Percentiles rank a stretch among this genome's conserved stretches.
phyloP scores from a whole-genome alignment of 306 rosid genomes.

The Abrus pulchellus region DNA sequence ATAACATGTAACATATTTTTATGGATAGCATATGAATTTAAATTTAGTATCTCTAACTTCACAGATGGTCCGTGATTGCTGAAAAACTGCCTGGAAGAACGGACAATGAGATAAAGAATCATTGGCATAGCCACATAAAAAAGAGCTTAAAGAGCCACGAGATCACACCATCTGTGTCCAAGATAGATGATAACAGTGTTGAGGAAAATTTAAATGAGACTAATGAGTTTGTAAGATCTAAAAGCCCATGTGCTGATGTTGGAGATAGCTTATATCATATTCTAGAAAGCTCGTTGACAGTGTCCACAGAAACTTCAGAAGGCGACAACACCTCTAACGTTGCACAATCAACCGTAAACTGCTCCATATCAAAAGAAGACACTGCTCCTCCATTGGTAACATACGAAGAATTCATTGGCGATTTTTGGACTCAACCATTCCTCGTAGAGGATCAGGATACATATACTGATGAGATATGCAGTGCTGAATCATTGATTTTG shows the following conservation, averaged over 20 bases:
- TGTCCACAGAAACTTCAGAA: conserved; percentile 36
- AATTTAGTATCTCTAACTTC: background rate
- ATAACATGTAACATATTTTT: too few relatives aligned
- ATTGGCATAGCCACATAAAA: conserved; percentile 73
- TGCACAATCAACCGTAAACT: background rate
- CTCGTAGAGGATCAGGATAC: conserved; percentile 43
- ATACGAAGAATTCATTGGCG: conserved; percentile 37
- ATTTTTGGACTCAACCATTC: conserved; percentile 74
- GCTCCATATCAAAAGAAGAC: conserved; percentile 4
- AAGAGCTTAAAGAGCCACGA: conserved; percentile 35
- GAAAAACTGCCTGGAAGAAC: conserved; percentile 70
- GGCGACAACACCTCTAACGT: conserved; percentile 5
- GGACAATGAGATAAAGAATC: conserved; percentile 74
- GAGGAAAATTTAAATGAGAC: conserved; percentile 20
- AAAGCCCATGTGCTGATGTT: conserved; percentile 8
- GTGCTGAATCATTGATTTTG: background rate
- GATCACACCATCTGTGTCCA: background rate
- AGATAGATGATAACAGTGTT: background rate
- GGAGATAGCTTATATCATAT: conserved; percentile 14
- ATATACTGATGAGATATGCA: conserved; percentile 1
- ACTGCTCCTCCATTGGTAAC: conserved; percentile 16
- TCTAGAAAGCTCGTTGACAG: conserved; percentile 54
- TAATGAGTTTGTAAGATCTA: conserved; percentile 13
- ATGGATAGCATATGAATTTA: background rate
- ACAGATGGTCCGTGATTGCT: conserved; percentile 77